These are phyloP conservation scores for Eutypa lata DNA, from an alignment of 2,329 filamentous ascomycete genomes.

Conservation along the genomic window DNA sequence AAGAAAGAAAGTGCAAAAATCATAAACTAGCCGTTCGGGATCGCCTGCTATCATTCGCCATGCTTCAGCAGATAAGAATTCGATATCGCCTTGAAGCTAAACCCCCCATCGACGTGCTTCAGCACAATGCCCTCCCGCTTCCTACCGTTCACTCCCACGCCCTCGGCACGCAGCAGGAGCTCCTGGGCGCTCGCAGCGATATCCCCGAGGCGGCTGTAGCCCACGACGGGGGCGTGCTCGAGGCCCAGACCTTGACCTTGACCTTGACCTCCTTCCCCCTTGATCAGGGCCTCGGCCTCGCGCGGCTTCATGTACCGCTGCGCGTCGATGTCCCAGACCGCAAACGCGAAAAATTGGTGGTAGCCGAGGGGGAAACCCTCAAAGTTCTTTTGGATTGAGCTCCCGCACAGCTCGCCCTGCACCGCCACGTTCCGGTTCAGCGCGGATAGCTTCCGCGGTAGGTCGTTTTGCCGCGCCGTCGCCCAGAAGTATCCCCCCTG, in stretches of 20 bases:
- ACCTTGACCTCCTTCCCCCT: too few relatives aligned
- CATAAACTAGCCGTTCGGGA: too few relatives aligned
- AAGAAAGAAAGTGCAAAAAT: too few relatives aligned
- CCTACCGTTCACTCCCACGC: slow-evolving; percentile 2
- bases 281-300: slow-evolving; percentile 25
- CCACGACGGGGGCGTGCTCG: slow-evolving; percentile 27
- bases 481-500: slow-evolving; percentile 19
- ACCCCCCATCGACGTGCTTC: slow-evolving; percentile 4
- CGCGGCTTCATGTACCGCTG: slow-evolving; percentile 24
- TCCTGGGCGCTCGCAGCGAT: neutral
- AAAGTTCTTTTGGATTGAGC: slow-evolving; percentile 24
- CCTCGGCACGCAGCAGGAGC: slow-evolving; percentile 5
- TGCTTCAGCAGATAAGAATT: slow-evolving; percentile 10
- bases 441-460: slow-evolving; percentile 17
- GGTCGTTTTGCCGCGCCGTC: slow-evolving; percentile 14
- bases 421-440: slow-evolving; percentile 22
- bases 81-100: slow-evolving; percentile 11
- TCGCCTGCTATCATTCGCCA: slow-evolving; percentile 1
- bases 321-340: slow-evolving; percentile 29
- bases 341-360: slow-evolving; percentile 32
- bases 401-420: slow-evolving; percentile 32
- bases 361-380: slow-evolving; percentile 17
- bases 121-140: slow-evolving; percentile 9
- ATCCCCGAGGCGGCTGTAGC: slow-evolving; percentile 3
- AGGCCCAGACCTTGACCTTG: slow-evolving; percentile 19